These are phyloP conservation scores for Phytophthora sansomeana DNA, from an alignment of 352 stramenopile genomes.

Conservation along the genomic window DNA sequence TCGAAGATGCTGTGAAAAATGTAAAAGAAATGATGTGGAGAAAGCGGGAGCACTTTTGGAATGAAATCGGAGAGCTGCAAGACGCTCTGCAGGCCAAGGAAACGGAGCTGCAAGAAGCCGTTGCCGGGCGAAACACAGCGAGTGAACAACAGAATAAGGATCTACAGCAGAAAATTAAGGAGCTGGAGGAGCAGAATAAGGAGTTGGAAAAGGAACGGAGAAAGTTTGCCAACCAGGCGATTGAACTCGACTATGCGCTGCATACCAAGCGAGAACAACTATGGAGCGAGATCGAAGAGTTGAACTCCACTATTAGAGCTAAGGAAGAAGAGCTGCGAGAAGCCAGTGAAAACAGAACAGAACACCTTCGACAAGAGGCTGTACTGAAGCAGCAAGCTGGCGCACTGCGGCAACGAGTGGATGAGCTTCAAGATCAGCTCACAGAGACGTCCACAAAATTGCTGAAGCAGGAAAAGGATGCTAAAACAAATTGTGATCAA, in stretches of 20 bases:
- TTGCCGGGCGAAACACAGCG: background rate
- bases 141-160: background rate
- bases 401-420: background rate
- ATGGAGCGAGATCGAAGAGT: slow-evolving; percentile 11
- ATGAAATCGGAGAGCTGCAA: slow-evolving; percentile 6
- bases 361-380: slow-evolving; percentile 7
- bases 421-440: background rate
- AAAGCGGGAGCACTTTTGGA: slow-evolving; percentile 19
- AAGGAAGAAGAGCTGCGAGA: slow-evolving; percentile 15
- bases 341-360: background rate
- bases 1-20: background rate
- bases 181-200: background rate
- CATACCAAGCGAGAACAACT: slow-evolving; percentile 10
- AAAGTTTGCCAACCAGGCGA: background rate
- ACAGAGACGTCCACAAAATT: slow-evolving; percentile 1
- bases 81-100: slow-evolving; percentile 13
- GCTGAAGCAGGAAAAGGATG: slow-evolving; percentile 3
- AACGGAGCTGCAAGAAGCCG: slow-evolving; percentile 8
- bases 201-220: slow-evolving; percentile 16
- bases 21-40: background rate
- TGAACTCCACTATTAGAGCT: background rate
- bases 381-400: slow-evolving; percentile 7
- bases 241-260: background rate
- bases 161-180: background rate
- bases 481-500: slow-evolving; percentile 2